Percentiles rank a stretch among this genome's conserved stretches.
These are phyloP conservation scores for Naegleria fowleri DNA, from an alignment of 208 protist species.

Conservation along the genomic window DNA sequence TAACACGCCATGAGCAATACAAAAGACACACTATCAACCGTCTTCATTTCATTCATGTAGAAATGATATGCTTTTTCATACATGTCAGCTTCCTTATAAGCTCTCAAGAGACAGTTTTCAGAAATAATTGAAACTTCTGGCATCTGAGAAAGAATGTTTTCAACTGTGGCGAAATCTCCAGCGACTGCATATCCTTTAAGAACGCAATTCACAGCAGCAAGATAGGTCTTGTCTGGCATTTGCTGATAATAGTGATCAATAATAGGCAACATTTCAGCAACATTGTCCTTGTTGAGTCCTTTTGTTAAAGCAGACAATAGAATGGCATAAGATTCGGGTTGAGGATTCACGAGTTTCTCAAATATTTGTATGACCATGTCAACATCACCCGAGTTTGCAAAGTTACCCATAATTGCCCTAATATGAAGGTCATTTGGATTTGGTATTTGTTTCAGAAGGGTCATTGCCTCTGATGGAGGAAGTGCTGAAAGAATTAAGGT, in stretches of 20 bases:
- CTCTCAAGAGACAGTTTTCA: not conserved
- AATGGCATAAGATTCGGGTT: not conserved
- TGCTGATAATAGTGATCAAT: not conserved
- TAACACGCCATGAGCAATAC: not conserved
- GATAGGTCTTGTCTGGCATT: not conserved
- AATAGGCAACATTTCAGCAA: not conserved
- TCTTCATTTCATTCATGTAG: not conserved
- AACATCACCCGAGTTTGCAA: not conserved
- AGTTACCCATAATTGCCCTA: not conserved
- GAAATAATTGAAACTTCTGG: not conserved
- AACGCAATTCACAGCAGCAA: not conserved
- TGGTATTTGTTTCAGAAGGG: not conserved
- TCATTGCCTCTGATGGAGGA: not conserved
- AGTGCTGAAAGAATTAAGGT: not conserved
- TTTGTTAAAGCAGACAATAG: not conserved
- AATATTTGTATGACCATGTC: not conserved
- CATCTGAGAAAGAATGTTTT: not conserved
- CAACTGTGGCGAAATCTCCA: not conserved
- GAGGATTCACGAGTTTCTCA: not conserved
- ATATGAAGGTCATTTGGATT: not conserved
- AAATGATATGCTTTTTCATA: not conserved
- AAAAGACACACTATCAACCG: not conserved
- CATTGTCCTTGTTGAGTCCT: not conserved
- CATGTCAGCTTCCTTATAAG: not conserved
- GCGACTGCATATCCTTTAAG: not conserved